Evolutionary conservation across 768 basidiomycete genomes (phyloP), one percentile per base, ranked within the genome.

Genomic region (Lepiota subincarnata): DNA sequence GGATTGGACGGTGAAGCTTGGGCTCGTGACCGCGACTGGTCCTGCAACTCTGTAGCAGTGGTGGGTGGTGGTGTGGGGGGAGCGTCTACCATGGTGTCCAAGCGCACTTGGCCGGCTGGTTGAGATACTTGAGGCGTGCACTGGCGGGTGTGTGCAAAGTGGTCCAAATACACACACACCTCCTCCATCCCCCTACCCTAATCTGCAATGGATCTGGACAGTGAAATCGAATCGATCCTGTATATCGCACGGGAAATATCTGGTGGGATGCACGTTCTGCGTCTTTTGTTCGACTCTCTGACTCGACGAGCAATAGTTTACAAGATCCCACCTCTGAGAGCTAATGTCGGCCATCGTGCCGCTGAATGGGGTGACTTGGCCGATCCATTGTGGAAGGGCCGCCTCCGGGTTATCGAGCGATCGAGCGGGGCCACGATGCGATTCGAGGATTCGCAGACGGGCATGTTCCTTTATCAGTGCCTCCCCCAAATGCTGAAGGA

Each of bases 231-330:
- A 69, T 92, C 91, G 42, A 81, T 95, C 60, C 74, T 97, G 35
- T 94, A 91, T 68, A 85, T 96, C 58, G 87, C 83, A n/a, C 78
- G 93, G 37, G 93, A 95, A 74, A 78, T 95, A 49, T 93, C 89
- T 75, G 92, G 92, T 92, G 62, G n/a, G 65, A 73, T 69, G 37
- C 38, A 36, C 18, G 14, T 28, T 28, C 34, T 19, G 41, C 22
- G 35, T 16, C 43, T 48, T 55, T 48, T 38, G n/a, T 36, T 54
- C 22, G 37, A 39, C 36, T 53, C 39, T 45, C 35, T 61, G 22
- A 45, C 40, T 18, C 19, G 20, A 14, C 38, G 40, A 36, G 24
- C n/a, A 41, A 18, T 68, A 95, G 94, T 96, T 35, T 96, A 87
- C 76, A 91, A 87, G 73, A 92, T 97, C 43, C 94, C 94, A 1